Conservation (phyloP, 208 protist genomes). For the Crithidia bombi region DNA sequence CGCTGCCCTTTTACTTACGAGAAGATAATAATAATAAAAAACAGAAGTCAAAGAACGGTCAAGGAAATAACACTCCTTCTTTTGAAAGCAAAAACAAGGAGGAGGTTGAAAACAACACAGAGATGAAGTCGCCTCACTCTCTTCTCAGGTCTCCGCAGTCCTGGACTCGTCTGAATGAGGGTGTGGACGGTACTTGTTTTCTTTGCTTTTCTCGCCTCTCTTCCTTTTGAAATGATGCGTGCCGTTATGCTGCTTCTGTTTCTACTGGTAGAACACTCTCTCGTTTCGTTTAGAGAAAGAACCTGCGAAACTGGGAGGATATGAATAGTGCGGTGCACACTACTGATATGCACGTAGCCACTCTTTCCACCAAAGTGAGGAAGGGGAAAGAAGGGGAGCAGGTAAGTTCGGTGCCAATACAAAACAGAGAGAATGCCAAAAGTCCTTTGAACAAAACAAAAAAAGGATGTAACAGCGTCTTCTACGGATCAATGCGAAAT, state of each 20-base stretch:
- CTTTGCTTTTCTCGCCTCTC: not conserved
- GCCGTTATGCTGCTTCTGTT: conserved; percentile 1
- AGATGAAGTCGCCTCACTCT: too few species aligned
- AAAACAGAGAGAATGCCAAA: not conserved
- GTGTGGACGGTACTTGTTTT: not conserved
- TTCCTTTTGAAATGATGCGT: conserved; percentile 1
- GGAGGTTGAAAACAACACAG: not conserved
- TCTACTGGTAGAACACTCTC: not conserved
- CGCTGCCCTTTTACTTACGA: not conserved
- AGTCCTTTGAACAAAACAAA: not conserved
- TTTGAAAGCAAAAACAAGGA: conserved; percentile 5
- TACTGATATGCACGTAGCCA: not conserved
- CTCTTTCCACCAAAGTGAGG: too few species aligned
- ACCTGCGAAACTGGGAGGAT: conserved; percentile 2
- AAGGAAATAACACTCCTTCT: not conserved
- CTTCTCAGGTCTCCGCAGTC: too few species aligned
- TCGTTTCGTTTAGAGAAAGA: not conserved
- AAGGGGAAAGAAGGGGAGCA: too few species aligned
- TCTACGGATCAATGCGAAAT: conserved; percentile 1
- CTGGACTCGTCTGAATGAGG: too few species aligned
- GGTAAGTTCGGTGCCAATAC: too few species aligned
- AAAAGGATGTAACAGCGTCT: not conserved
- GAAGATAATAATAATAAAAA: not conserved
- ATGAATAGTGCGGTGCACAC: conserved; percentile 3
- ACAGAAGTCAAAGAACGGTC: not conserved